Evolutionary conservation across 345 rosid genomes (phyloP).

Genomic region (Arabis alpina): DNA sequence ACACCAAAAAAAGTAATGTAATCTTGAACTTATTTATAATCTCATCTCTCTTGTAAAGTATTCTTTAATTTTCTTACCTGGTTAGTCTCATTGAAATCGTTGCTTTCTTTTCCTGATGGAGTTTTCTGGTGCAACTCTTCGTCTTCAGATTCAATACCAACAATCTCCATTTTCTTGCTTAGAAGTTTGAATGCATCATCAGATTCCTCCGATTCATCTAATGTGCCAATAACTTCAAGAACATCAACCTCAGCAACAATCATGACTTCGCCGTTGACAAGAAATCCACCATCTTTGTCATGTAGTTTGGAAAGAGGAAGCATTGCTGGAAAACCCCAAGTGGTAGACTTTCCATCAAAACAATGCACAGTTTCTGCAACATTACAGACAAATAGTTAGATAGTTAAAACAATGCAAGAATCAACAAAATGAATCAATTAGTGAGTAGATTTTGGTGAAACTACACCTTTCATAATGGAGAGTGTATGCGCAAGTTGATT

Average conservation of each 20-base stretch:
- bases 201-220: background rate
- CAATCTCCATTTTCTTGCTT: too few species aligned
- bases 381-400: background rate
- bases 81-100: too few species aligned
- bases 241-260: conserved; percentile 4
- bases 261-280: background rate
- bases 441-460: background rate
- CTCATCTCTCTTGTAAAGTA: too few species aligned
- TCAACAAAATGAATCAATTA: too few species aligned
- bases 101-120: too few species aligned
- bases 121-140: too few species aligned
- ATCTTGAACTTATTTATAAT: too few species aligned
- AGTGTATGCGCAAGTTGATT: conserved; percentile 43
- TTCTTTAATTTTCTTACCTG: too few species aligned
- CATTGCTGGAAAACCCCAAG: background rate
- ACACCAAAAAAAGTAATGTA: too few species aligned
- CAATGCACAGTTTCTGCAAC: background rate
- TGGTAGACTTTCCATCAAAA: background rate
- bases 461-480: background rate
- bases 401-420: background rate
- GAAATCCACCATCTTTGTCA: background rate
- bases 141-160: too few species aligned
- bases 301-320: background rate
- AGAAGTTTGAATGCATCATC: background rate
- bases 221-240: background rate